Evolutionary conservation across 1,139 yeast species (phyloP), one percentile per base, ranked within the genome.

Genomic region (Magnusiomyces magnusii): DNA sequence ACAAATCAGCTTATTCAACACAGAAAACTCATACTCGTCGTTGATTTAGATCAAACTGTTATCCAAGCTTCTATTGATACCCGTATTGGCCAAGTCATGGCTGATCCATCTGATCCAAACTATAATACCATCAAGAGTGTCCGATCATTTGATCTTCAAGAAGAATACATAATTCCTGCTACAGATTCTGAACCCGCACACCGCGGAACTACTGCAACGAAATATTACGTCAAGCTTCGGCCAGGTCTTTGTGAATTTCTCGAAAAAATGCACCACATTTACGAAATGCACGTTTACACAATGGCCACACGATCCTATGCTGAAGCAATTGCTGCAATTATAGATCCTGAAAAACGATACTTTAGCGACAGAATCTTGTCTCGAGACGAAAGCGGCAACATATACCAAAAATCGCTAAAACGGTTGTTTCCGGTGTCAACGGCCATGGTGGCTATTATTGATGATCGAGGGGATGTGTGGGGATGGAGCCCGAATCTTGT

Each of bases 221-320:
- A 79, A 59, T 95, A 93, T 71, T 95, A 89, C 67, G 97, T 95
- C 42, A 93, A 95, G 71, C 75, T 90, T 53, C 80, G 99, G 64
- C 98, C 99, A 0, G 97, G 97, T 0, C 76, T 93, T 53, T 75
- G 79, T 57, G 84, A 83, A 57, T 93, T 93, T 70, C 78, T 93
- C 58, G 80, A 80, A 58, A 77, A 77, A 57, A 80, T 90, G 63
- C 77, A 86, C 3, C 73, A 84, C 54, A 74, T 81, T 57, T 93
- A 87, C 70, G 99, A 93, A 73, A 77, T 93, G 80, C 99, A 93
- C 72, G 90, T 93, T 51, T 93, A 93, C 72, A 93, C 99, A 9
- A 93, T 93, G 99, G 99, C 99, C n/a, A 95, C 99, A 2, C 78
- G 96, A 63, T 86, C 93, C 51, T 93, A 93, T 73, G 99, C 99